Evolutionary conservation across 2,329 filamentous ascomycete species (phyloP), one percentile per base, ranked within the genome.

Genomic region (Trichoderma asperellum): DNA sequence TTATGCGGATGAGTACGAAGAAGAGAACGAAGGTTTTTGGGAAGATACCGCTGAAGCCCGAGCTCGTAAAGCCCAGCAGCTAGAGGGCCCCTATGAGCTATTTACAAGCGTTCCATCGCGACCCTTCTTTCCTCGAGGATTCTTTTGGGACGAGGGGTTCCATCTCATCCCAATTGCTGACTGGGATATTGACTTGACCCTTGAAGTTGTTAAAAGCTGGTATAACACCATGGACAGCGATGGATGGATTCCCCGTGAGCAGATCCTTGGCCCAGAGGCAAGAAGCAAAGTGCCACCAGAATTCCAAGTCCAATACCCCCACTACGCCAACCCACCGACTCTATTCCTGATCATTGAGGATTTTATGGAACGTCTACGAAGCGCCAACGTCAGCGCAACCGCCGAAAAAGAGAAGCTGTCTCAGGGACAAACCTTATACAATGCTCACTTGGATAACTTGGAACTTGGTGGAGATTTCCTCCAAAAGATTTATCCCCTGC

Each of bases 81-180:
- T 91, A 0, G 94, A 96, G 76, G 93, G 93, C 0, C 93, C 95
- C 1, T 92, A 91, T 67, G 93, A 97, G 78, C 87, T 99, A 2
- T 98, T 94, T 78, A 96, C 94, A 7, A 93, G 90, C 75, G 91
- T 98, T 68, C 96, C 96, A 0, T 98, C 95, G 10, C 86, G 96
- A 5, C 92, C 96, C 0, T 99, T 99, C 83, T 99, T 99, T 81
- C 96, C 96, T 1, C 88, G 96, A 71, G 96, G 96, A 0, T 99
- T 99, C 79, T 85, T 98, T 4, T 99, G 96, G 96, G 96, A 99
- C 75, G 96, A 99, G 79, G 96, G 96, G 0, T 99, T 98, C 81
- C 96, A 99, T 76, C 84, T 99, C 43, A 84, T 97, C 59, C 94
- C 94, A 1, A 90, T 99, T 66, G 87, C 93, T 24, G 95, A 99